phyloP scores from a whole-genome alignment of 257 asterid species.

The Oldenlandia corymbosa region DNA sequence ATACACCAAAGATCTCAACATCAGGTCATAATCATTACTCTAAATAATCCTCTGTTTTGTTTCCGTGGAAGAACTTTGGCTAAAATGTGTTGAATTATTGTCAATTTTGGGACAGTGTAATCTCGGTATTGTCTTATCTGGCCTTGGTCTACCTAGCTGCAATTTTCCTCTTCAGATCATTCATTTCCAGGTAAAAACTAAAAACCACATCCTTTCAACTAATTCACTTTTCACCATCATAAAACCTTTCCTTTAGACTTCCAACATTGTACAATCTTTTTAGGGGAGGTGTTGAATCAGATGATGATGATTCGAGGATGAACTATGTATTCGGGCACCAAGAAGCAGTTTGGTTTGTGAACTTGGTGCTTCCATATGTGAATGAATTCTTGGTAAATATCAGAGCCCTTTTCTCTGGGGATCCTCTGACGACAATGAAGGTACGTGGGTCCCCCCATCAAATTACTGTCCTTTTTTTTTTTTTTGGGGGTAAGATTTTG shows the following conservation, averaged over 20 bases:
- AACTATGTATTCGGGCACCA: slow-evolving; percentile 73
- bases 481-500: too few relatives aligned
- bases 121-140: slow-evolving; percentile 73
- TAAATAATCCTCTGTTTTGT: too few relatives aligned
- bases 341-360: slow-evolving; percentile 68
- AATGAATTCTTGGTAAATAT: slow-evolving; percentile 69
- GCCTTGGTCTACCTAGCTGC: slow-evolving; percentile 83
- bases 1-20: slow-evolving; percentile 61
- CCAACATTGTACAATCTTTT: neutral
- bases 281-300: slow-evolving; percentile 41
- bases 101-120: slow-evolving; percentile 51
- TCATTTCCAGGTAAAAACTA: slow-evolving; percentile 48
- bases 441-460: too few relatives aligned
- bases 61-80: too few relatives aligned
- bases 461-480: too few relatives aligned
- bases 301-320: slow-evolving; percentile 25
- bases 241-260: neutral
- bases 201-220: too few relatives aligned
- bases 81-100: slow-evolving; percentile 11
- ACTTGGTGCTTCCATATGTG: slow-evolving; percentile 53
- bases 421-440: slow-evolving; percentile 95
- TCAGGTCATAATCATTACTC: slow-evolving; percentile 49
- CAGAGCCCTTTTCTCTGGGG: slow-evolving; percentile 93
- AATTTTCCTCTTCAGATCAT: slow-evolving; percentile 70
- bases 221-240: neutral